Conservation (phyloP, 106 monocot genomes). For the Dioscorea alata region DNA sequence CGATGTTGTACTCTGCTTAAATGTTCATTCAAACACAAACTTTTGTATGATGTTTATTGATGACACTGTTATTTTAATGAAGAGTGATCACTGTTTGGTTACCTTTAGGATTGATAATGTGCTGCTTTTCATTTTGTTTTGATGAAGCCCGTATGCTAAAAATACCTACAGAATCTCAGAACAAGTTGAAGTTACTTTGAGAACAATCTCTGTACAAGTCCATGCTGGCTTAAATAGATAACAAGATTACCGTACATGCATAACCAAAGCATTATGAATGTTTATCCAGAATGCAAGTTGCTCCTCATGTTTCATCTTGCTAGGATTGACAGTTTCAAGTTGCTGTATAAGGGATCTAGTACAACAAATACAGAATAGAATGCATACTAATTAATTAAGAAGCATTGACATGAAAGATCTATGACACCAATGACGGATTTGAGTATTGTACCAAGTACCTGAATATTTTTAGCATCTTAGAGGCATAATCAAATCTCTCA, state of each 20-base stretch:
- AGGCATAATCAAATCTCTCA: constrained; percentile 62
- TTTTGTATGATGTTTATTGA: neutral
- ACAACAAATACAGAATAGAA: neutral
- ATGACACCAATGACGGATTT: neutral
- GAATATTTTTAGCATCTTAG: constrained; percentile 57
- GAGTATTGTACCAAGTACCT: constrained; percentile 26
- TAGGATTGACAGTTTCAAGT: constrained; percentile 62
- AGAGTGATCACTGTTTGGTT: neutral
- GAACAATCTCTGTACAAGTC: too few species aligned
- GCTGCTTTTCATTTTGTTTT: constrained; percentile 36
- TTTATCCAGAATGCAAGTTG: constrained; percentile 90
- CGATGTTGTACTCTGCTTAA: constrained; percentile 77
- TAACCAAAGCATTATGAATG: constrained; percentile 85
- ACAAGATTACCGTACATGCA: constrained; percentile 58
- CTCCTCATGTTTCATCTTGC: constrained; percentile 44
- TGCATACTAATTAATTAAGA: too few species aligned
- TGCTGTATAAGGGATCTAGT: constrained; percentile 48
- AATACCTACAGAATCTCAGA: constrained; percentile 47
- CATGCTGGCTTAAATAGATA: too few species aligned
- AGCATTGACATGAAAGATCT: too few species aligned
- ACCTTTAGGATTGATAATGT: constrained; percentile 58
- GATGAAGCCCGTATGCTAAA: constrained; percentile 64
- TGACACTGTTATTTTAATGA: neutral
- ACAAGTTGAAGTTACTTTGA: too few species aligned
- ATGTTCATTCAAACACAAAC: neutral